Percentiles rank a stretch among this genome's conserved stretches.
These are phyloP conservation scores for Leishmania gerbilli DNA, from an alignment of 208 protist genomes.

Conservation along the genomic window DNA sequence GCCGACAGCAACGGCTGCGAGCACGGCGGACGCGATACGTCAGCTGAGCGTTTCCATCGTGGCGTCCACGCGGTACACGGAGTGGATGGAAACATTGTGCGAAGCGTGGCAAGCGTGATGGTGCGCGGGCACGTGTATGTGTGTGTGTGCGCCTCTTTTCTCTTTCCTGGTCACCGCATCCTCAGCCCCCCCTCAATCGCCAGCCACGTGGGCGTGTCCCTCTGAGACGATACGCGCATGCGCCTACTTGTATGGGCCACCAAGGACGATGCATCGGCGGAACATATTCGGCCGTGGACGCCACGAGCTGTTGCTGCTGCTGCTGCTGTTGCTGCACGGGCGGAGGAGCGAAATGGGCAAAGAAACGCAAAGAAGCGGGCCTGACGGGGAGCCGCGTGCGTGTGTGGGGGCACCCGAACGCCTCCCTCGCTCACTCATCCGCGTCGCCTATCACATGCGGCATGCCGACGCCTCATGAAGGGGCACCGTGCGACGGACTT, in stretches of 20 bases:
- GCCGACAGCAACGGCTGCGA: neutral
- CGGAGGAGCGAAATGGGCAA: no score
- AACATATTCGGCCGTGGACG: neutral
- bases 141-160: neutral
- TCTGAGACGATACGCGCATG: neutral
- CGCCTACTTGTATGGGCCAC: neutral
- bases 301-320: neutral
- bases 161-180: neutral
- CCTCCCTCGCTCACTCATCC: neutral
- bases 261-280: neutral
- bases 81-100: conserved; percentile 16
- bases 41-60: conserved; percentile 14
- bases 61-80: conserved; percentile 17
- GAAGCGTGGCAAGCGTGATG: conserved; percentile 6
- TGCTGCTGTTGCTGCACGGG: no score
- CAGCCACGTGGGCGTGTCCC: no score
- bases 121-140: neutral
- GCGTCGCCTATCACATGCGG: neutral
- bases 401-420: neutral
- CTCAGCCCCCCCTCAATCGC: neutral
- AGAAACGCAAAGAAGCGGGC: neutral
- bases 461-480: neutral
- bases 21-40: neutral
- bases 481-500: neutral
- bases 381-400: neutral